A percentile compares a stretch with the other conserved stretches of the same genome.
These are phyloP conservation scores for Aspergillus carbonarius DNA, from an alignment of 2,329 filamentous ascomycete genomes.

Conservation along the genomic window DNA sequence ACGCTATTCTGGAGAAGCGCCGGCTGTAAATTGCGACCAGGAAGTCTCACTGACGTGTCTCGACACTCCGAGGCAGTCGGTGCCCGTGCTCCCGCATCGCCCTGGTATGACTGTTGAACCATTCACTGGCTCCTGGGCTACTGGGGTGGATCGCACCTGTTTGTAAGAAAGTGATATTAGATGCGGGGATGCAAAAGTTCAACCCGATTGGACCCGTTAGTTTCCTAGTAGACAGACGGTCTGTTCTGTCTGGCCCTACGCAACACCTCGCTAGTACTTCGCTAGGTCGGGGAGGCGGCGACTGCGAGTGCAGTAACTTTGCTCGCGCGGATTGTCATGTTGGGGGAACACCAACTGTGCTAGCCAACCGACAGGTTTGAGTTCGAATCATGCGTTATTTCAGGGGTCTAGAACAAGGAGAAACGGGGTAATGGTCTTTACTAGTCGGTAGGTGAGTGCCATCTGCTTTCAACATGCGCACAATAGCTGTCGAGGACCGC, in stretches of 20 bases:
- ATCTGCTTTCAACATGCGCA: background rate
- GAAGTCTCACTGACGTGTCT: background rate
- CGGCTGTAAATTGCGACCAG: background rate
- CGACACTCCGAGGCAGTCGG: background rate
- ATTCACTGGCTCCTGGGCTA: background rate
- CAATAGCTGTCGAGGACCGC: background rate
- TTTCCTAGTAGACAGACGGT: background rate
- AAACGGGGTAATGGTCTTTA: background rate
- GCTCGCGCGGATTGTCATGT: background rate
- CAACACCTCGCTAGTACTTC: background rate
- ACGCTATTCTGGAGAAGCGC: background rate
- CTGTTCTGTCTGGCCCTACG: background rate
- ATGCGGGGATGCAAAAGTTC: background rate
- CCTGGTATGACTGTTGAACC: background rate
- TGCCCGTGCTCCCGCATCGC: conserved; percentile 3
- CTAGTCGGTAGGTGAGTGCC: background rate
- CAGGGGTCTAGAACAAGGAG: background rate
- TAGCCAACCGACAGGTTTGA: background rate
- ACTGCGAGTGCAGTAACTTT: background rate
- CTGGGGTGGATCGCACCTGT: background rate
- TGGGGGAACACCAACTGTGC: background rate
- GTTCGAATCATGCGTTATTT: background rate
- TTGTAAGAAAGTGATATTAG: background rate
- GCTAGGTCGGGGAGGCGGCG: background rate
- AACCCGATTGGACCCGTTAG: background rate